Evolutionary conservation across 768 basidiomycete species (phyloP), one percentile per base, ranked within the genome.

Genomic region (Kwoniella heveanensis): DNA sequence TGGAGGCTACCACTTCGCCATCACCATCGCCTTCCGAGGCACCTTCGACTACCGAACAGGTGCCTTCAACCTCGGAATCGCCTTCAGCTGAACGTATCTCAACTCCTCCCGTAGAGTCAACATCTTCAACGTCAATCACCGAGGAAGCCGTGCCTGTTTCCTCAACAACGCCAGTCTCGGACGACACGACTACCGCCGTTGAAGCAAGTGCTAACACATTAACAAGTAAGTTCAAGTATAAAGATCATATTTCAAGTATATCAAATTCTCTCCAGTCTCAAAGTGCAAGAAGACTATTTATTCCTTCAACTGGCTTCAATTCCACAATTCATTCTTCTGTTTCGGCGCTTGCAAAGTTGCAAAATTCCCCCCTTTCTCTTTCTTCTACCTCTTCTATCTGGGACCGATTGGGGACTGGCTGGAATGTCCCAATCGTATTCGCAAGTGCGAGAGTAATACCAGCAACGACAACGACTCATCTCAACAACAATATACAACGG

Each of bases 11-110:
- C 39, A 44, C 39, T 10, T 44, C 39, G 39, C 39, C 39, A 19
- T 44, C 39, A 10, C 39, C 39, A 10, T 44, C 39, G 19, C 39
- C 39, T 44, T 44, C 39, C 4, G 39, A 44, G 15, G 39, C 17
- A 4, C 10, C 39, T 44, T 9, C 39, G 39, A 44, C 39, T 10
- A 44, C 39, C 3, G 17, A 9, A 17, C 39, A 44, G 17, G 39
- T 44, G 17, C 39, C 48, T 24, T 24, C 48, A 49, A 49, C 48
- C 48, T 49, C 48, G 48, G 25, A 22, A 10, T 24, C 48, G 48
- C 39, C 39, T 44, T 44, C 39, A 4, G 17, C 39, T 8, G 39
- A 44, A 44, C 39, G 19, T 3, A 17, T 17, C 39, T 17, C 39
- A 17, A 9, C 39, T 4, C 3, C 39, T 19, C 17, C 39, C 6